Conservation (phyloP, 805 yeast species). For the Hemisphaericaspora nanyangensis region DNA sequence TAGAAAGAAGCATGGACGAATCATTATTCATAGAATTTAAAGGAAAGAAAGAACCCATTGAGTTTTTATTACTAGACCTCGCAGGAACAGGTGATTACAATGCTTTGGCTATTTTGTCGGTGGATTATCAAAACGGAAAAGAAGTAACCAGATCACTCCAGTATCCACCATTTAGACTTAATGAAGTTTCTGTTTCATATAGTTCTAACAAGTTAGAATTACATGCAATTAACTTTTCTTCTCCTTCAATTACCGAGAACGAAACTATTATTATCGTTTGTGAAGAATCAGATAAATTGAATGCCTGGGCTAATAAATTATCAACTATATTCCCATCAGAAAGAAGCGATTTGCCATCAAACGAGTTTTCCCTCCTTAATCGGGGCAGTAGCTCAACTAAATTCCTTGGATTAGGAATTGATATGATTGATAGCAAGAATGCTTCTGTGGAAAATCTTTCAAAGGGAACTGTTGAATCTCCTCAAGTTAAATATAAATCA, state of each 20-base stretch:
- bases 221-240: conserved; percentile 17
- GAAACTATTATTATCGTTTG: conserved; percentile 13
- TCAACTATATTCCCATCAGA: conserved; percentile 30
- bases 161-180: conserved; percentile 41
- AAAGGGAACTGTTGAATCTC: too few relatives aligned
- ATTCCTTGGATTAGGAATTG: conserved; percentile 34
- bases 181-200: conserved; percentile 27
- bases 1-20: conserved; percentile 27
- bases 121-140: conserved; percentile 8
- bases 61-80: conserved; percentile 33
- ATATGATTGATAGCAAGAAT: conserved; percentile 19
- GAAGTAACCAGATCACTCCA: conserved; percentile 26
- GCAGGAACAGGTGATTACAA: conserved; percentile 20
- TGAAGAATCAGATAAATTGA: conserved; percentile 14
- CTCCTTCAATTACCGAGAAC: conserved; percentile 8
- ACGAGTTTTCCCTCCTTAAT: conserved; percentile 18
- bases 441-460: conserved; percentile 4
- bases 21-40: conserved; percentile 11
- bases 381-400: conserved; percentile 11
- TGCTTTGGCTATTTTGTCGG: conserved; percentile 34
- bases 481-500: too few relatives aligned
- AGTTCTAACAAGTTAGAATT: conserved; percentile 10
- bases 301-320: conserved; percentile 30
- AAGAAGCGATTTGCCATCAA: conserved; percentile 19
- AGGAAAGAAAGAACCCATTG: conserved; percentile 15